Evolutionary conservation across 1,284 basidiomycete species (phyloP).

Genomic region (Heimioporus retisporus): DNA sequence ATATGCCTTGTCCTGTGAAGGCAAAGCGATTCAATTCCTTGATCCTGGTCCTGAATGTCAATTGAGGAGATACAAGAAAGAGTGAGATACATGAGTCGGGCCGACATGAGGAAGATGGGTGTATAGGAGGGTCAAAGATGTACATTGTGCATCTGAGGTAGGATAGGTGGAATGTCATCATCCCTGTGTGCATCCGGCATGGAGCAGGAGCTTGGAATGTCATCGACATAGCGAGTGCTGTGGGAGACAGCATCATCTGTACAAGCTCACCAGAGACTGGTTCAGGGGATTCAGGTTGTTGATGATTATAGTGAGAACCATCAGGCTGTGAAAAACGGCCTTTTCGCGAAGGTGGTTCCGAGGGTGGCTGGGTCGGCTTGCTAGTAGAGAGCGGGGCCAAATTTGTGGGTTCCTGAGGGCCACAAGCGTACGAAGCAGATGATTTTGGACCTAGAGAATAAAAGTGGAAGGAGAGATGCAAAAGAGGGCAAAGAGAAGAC

Average conservation of each 20-base stretch:
- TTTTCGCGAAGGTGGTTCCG: constrained; percentile 23
- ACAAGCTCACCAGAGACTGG: constrained; percentile 24
- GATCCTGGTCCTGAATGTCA: constrained; percentile 32
- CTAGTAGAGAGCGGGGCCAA: constrained; percentile 14
- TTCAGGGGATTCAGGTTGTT: constrained; percentile 25
- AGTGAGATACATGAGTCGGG: constrained; percentile 33
- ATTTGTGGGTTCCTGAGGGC: constrained; percentile 32
- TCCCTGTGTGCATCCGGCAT: constrained; percentile 29
- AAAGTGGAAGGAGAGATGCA: constrained; percentile 47
- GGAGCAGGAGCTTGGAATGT: constrained; percentile 29
- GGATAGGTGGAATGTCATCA: constrained; percentile 27
- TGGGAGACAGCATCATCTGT: constrained; percentile 28
- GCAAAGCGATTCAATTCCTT: constrained; percentile 47
- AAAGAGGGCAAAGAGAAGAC: constrained; percentile 47
- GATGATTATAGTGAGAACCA: constrained; percentile 20
- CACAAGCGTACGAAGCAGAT: constrained; percentile 42
- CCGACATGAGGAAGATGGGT: constrained; percentile 42
- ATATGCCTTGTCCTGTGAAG: constrained; percentile 48
- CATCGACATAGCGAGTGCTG: constrained; percentile 25
- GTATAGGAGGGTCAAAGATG: constrained; percentile 49
- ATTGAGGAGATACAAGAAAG: constrained; percentile 19
- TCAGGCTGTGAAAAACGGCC: constrained; percentile 39
- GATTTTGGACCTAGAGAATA: constrained; percentile 68
- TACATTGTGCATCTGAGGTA: constrained; percentile 51
- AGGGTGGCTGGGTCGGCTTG: constrained; percentile 32